phyloP scores from a whole-genome alignment of 345 rosid species.

The Salix suchowensis region DNA sequence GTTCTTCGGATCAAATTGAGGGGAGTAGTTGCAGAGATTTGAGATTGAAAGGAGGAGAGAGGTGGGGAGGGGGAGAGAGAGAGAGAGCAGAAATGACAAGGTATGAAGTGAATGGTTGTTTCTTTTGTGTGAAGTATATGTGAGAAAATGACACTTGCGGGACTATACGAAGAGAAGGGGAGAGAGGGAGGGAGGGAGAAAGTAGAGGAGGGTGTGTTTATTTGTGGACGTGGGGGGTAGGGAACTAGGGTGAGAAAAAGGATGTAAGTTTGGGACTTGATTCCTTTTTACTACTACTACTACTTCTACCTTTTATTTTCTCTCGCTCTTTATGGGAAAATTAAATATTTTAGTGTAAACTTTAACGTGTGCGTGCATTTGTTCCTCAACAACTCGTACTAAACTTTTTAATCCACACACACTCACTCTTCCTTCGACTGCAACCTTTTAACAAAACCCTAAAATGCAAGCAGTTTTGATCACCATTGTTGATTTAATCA shows the following conservation, averaged over 20 bases:
- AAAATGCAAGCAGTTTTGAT: background rate
- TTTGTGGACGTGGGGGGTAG: conserved; percentile 68
- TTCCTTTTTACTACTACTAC: conserved; percentile 14
- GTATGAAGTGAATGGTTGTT: conserved; percentile 56
- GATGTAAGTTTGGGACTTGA: conserved; percentile 18
- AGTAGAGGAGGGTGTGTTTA: conserved; percentile 18
- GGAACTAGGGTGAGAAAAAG: conserved; percentile 30
- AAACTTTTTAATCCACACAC: conserved; percentile 25
- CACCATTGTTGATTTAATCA: background rate
- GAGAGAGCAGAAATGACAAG: conserved; percentile 48
- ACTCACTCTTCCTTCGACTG: background rate
- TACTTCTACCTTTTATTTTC: conserved; percentile 2
- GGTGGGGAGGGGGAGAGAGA: conserved; percentile 8
- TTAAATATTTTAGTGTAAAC: conserved; percentile 19
- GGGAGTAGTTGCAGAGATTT: conserved; percentile 49
- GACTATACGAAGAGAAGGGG: conserved; percentile 13
- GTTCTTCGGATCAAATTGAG: conserved; percentile 20
- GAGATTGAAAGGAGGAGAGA: conserved; percentile 37
- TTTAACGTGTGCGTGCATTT: conserved; percentile 32
- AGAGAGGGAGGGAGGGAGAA: conserved; percentile 25
- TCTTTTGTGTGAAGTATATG: conserved; percentile 72
- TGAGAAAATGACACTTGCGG: conserved; percentile 79
- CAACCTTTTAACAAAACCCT: background rate
- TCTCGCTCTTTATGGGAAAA: conserved; percentile 9
- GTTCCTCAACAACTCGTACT: conserved; percentile 38